Evolutionary conservation across 2,329 filamentous ascomycete species (phyloP).

Genomic region (Beauveria bassiana): DNA sequence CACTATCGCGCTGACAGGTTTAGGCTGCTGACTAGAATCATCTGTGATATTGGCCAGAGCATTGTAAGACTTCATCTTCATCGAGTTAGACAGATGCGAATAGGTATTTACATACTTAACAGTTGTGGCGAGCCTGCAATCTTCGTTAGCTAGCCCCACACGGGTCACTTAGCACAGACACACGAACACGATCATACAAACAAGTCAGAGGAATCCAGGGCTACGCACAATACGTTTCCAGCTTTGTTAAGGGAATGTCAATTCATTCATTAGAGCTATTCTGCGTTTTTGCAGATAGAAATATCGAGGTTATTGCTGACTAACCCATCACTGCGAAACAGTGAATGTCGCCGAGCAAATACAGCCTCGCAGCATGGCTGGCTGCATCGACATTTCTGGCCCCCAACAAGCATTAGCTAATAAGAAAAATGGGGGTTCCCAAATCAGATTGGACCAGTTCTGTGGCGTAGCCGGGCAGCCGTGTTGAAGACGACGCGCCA

Average conservation of each 20-base stretch:
- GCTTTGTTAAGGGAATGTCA: background rate
- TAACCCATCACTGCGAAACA: background rate
- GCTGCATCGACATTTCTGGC: background rate
- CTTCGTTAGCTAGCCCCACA: too few species aligned
- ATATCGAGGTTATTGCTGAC: background rate
- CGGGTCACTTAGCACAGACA: too few species aligned
- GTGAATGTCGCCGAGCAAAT: background rate
- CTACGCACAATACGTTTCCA: too few species aligned
- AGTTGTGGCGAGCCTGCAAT: too few species aligned
- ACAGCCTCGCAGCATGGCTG: background rate
- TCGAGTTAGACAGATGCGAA: background rate
- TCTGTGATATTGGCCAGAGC: background rate
- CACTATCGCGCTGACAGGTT: slow-evolving; percentile 35
- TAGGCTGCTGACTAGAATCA: background rate
- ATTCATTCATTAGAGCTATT: slow-evolving; percentile 8
- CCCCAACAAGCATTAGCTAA: background rate
- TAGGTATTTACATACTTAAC: too few species aligned
- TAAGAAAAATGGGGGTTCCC: background rate
- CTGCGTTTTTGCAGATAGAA: slow-evolving; percentile 1
- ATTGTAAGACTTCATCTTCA: background rate
- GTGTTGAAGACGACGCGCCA: background rate
- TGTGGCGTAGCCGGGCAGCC: background rate
- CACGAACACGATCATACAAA: too few species aligned
- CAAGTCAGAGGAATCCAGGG: too few species aligned
- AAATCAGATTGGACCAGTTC: background rate